Evolutionary conservation across 345 rosid species (phyloP).

Genomic region (Mangifera indica): DNA sequence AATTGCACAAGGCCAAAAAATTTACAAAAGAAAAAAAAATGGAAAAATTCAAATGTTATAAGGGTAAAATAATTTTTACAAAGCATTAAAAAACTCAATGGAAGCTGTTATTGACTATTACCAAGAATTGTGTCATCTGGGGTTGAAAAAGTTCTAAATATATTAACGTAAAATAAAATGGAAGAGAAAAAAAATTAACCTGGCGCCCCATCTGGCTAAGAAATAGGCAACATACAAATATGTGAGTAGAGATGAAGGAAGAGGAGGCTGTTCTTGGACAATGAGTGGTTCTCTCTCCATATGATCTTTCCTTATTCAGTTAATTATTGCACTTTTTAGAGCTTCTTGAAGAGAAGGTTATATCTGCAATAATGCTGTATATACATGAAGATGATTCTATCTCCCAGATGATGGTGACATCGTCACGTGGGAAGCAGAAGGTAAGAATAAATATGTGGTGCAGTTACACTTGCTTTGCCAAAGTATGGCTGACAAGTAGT

Average conservation of each 20-base stretch:
- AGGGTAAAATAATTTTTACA: no score
- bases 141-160: neutral
- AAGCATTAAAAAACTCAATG: no score
- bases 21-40: no score
- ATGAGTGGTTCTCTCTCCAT: conserved; percentile 26
- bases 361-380: neutral
- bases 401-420: neutral
- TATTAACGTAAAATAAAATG: no score
- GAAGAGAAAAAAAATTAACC: conserved; percentile 35
- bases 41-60: no score
- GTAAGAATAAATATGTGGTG: neutral
- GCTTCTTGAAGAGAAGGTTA: neutral
- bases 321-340: neutral
- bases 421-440: neutral
- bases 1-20: no score
- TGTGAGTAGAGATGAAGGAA: conserved; percentile 29
- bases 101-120: no score
- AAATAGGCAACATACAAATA: conserved; percentile 63
- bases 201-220: conserved; percentile 91
- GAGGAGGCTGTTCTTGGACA: conserved; percentile 17
- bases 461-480: neutral
- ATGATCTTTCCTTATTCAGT: neutral
- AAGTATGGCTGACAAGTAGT: neutral
- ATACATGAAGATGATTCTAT: neutral
- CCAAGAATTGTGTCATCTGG: no score